Base-by-base conservation (phyloP, 345 rosid genomes). In the Pistacia atlantica region DNA sequence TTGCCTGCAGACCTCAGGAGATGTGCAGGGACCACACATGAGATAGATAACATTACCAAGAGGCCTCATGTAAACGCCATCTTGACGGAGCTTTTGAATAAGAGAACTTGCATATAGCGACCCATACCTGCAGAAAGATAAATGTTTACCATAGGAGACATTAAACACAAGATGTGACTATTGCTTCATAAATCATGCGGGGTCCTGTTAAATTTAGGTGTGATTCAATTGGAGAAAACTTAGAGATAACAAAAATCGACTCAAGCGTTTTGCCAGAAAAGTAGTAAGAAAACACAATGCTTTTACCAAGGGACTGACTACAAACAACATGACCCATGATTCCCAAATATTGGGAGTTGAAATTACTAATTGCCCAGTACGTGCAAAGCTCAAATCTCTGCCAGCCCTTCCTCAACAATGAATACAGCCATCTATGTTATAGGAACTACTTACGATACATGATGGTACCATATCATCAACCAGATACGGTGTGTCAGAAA, bases 31-130 rank as follows among this genome's bases (percentile, higher is more conserved):
- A 0, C 97, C 93, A 69, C 93, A 93, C 91, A 96, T 89, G 79
- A 96, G 87, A 79, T 96, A 96, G 16, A 96, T 83, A 22, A 93
- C 97, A 81, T 91, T 91, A 49, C 99, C 99, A 25, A 96, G 86
- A 64, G 98, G 97, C 62, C 97, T 88, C 86, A 72, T 80, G 89
- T 90, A 89, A 69, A 96, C 76, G 8, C 97, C 95, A 64, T 91
- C 99, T 73, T 85, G 88, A 0, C 90, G 87, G 75, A 93, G 95
- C 89, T 85, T 84, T 80, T 72, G 81, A 63, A 96, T 71, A 65
- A 96, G 97, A 33, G 93, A 82, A 55, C 84, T 84, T 31, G 97
- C 89, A 31, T 86, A 89, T 7, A 87, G 59, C 0, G 99, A 92
- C 56, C 86, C 95, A 74, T 93, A 96, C 86, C 98, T 96, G 65